A percentile compares a stretch with the other conserved stretches of the same genome.
phyloP scores from a whole-genome alignment of 345 rosid species.

The thale cress (Arabidopsis thaliana) region DNA sequence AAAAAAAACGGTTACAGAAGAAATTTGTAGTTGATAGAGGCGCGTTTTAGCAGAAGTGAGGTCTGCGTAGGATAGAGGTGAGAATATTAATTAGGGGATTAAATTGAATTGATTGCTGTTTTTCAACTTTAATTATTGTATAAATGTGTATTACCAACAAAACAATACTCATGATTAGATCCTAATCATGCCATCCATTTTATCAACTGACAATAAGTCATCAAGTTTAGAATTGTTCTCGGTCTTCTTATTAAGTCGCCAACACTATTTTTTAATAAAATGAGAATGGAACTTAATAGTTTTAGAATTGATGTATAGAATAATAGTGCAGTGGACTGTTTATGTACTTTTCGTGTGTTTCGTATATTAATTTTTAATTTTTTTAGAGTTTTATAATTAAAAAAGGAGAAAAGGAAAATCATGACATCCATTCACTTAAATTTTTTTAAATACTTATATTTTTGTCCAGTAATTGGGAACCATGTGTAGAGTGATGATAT shows the following conservation, averaged over 20 bases:
- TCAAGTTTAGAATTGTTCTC: slow-evolving; percentile 6
- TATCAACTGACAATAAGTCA: slow-evolving; percentile 4
- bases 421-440: neutral
- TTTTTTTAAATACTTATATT: neutral
- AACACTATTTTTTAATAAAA: neutral
- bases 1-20: slow-evolving; percentile 30
- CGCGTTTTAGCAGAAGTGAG: slow-evolving; percentile 9
- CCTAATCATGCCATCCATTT: slow-evolving; percentile 42
- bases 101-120: neutral
- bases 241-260: neutral
- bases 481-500: slow-evolving; percentile 18
- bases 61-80: slow-evolving; percentile 26
- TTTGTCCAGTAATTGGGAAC: slow-evolving; percentile 7
- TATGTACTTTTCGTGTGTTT: neutral
- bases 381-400: neutral
- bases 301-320: too few species aligned
- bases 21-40: slow-evolving; percentile 23
- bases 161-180: slow-evolving; percentile 18
- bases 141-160: neutral
- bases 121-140: slow-evolving; percentile 31
- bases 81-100: too few species aligned
- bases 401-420: neutral
- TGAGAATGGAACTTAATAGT: too few species aligned
- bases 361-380: neutral
- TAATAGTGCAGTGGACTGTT: neutral